phyloP scores from a whole-genome alignment of 805 yeast species.

The Ogataea kodamae region DNA sequence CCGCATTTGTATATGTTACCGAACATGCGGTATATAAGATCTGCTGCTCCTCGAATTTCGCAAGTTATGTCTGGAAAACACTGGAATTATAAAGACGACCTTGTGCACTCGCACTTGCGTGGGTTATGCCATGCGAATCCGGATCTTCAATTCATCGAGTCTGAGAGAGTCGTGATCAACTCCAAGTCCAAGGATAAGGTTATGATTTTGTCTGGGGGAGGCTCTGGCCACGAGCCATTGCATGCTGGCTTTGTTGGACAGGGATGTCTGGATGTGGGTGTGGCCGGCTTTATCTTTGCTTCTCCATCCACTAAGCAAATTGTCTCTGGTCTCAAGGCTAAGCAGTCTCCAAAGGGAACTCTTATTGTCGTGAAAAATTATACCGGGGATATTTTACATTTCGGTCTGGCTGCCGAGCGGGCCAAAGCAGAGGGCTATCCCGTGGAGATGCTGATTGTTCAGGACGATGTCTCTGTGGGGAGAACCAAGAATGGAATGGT shows the following conservation, averaged over 20 bases:
- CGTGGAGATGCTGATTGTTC: constrained; percentile 72
- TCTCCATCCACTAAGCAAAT: constrained; percentile 88
- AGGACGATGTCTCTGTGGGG: constrained; percentile 96
- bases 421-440: constrained; percentile 74
- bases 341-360: constrained; percentile 56
- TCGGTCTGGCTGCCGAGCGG: constrained; percentile 87
- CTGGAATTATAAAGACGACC: constrained; percentile 47
- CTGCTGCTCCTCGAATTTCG: too few species aligned
- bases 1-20: background rate
- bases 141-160: constrained; percentile 46
- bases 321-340: constrained; percentile 61
- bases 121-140: constrained; percentile 58
- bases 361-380: constrained; percentile 83
- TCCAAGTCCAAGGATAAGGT: constrained; percentile 47
- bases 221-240: constrained; percentile 93
- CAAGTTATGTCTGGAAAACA: constrained; percentile 37
- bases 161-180: constrained; percentile 53
- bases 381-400: constrained; percentile 91
- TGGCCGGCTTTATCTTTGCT: constrained; percentile 88
- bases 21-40: too few species aligned
- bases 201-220: constrained; percentile 84
- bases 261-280: constrained; percentile 81
- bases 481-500: constrained; percentile 83
- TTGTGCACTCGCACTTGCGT: constrained; percentile 46
- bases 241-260: constrained; percentile 90